Conservation (phyloP, 371 early-diverging fungal species). For the Modicella reniformis region DNA sequence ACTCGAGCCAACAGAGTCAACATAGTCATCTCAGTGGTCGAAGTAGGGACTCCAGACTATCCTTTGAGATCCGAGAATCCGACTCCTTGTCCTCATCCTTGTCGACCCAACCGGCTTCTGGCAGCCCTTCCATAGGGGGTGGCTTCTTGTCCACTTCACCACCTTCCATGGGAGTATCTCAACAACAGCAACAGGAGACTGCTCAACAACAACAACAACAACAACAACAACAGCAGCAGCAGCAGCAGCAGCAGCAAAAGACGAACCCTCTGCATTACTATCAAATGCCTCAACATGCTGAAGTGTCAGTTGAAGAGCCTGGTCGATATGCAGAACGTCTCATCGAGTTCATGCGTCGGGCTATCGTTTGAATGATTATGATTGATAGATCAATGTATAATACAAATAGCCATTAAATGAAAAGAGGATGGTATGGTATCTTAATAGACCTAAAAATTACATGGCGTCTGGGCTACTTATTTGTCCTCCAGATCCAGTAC, state of each 20-base stretch:
- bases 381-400: too few relatives aligned
- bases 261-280: slow-evolving; percentile 3
- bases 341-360: slow-evolving; percentile 58
- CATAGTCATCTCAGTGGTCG: slow-evolving; percentile 41
- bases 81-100: background rate
- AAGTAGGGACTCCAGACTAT: slow-evolving; percentile 42
- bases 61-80: slow-evolving; percentile 31
- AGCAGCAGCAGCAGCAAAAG: slow-evolving; percentile 12
- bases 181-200: background rate
- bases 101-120: background rate
- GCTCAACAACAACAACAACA: slow-evolving; percentile 8
- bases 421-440: too few relatives aligned
- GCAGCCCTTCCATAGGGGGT: background rate
- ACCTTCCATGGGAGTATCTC: slow-evolving; percentile 15
- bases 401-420: too few relatives aligned
- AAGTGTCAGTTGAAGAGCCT: slow-evolving; percentile 69
- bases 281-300: slow-evolving; percentile 38
- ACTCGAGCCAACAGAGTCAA: slow-evolving; percentile 44
- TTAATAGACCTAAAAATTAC: too few relatives aligned
- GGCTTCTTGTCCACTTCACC: slow-evolving; percentile 9
- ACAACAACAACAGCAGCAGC: slow-evolving; percentile 17
- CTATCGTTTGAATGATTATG: slow-evolving; percentile 23
- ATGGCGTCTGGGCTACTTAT: slow-evolving; percentile 21
- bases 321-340: slow-evolving; percentile 66
- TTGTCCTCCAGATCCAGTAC: slow-evolving; percentile 48